phyloP scores from a whole-genome alignment of 805 yeast species.

The Candida coleopterorum region DNA sequence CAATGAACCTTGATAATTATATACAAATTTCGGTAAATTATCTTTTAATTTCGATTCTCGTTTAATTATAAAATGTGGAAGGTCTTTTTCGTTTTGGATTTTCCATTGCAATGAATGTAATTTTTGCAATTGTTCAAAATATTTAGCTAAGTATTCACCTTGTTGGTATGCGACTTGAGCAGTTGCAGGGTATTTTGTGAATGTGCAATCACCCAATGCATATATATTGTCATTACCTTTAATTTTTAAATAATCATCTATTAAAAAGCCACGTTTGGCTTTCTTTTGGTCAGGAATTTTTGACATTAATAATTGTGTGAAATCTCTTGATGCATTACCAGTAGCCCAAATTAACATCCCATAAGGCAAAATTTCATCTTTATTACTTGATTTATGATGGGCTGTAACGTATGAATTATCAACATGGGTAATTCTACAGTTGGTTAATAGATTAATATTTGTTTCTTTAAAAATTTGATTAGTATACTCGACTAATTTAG shows the following conservation, averaged over 20 bases:
- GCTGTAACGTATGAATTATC: conserved; percentile 68
- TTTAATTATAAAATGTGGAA: conserved; percentile 40
- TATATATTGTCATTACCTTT: conserved; percentile 79
- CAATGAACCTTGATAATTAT: conserved; percentile 86
- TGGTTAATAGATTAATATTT: conserved; percentile 69
- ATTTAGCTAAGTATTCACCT: conserved; percentile 73
- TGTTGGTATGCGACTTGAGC: conserved; percentile 97
- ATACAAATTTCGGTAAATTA: conserved; percentile 60
- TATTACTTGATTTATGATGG: conserved; percentile 60
- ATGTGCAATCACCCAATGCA: conserved; percentile 94
- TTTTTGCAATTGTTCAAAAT: conserved; percentile 60
- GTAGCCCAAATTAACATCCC: conserved; percentile 97
- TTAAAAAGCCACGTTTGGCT: conserved; percentile 85
- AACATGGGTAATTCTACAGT: conserved; percentile 86
- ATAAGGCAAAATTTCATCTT: conserved; percentile 68
- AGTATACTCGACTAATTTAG: conserved; percentile 70
- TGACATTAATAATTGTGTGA: conserved; percentile 60
- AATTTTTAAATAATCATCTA: conserved; percentile 75
- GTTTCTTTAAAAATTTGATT: conserved; percentile 64
- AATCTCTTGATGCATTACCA: conserved; percentile 85
- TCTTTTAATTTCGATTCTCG: conserved; percentile 39
- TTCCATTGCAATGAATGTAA: conserved; percentile 53
- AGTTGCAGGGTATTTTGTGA: conserved; percentile 88
- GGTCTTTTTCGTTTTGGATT: conserved; percentile 35
- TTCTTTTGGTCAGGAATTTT: conserved; percentile 71